Base-by-base conservation (phyloP, 1,284 basidiomycete genomes). In the Omphalotus olearius region DNA sequence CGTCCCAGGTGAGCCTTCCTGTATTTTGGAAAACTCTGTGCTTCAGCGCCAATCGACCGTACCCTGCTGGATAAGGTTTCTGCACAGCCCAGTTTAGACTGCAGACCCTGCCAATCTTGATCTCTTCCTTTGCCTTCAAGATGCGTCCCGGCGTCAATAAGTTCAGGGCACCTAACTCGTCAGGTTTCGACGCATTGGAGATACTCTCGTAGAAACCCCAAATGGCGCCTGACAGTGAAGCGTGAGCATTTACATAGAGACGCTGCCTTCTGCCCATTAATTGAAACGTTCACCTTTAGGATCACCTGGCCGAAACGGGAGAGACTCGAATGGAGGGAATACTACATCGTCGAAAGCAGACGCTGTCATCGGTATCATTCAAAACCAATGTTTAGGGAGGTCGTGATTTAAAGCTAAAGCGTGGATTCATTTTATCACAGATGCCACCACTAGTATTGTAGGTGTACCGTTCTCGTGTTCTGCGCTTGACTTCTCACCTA, bases 151-250 rank as follows among this genome's bases (percentile, higher is more conserved):
- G 43, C 43, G 43, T 45, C 43, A 45, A 45, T 6, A 45, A 14
- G 25, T 45, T 45, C 25, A 45, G 16, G 16, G 43, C 25, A 11
- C 43, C 43, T 28, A 45, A 7, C n/a, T 45, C 43, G 11, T 45
- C 43, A 9, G 43, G 43, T 28, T 45, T 13, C 6, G 43, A 28
- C 30, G 20, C 43, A 10, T 30, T 30, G 6, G 43, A 45, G 30
- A 45, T 45, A 6, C 26, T 30, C 26, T 45, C 43, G 43, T 45
- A 45, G 43, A 45, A 45, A 1, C 43, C 43, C 43, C 43, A 45
- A 30, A 45, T 45, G 13, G 43, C 26, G 14, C 43, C 43, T 45
- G 43, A 6, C 2, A 10, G 6, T n/a, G 43, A 33, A 33, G 13
- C 30, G 7, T 45, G 25, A 45, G 43, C 14, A 6, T 23, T 23